phyloP scores from a whole-genome alignment of 371 early-diverging fungal genomes.

The Haplosporangium sp. region DNA sequence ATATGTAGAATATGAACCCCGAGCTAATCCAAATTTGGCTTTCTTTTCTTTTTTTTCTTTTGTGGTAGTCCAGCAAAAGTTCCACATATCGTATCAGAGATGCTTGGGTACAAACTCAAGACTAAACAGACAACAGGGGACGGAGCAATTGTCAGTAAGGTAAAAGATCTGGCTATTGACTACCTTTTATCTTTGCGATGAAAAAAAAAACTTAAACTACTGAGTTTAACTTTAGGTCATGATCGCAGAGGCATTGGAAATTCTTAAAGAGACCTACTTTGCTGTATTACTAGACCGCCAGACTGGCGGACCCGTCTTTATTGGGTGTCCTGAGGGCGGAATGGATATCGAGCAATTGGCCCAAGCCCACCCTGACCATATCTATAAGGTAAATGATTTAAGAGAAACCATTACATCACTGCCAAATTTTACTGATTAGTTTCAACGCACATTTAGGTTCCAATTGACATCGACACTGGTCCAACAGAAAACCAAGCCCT shows the following conservation, averaged over 20 bases:
- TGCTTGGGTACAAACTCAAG: conserved; percentile 76
- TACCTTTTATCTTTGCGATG: no score
- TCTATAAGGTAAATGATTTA: conserved; percentile 61
- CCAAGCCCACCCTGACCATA: conserved; percentile 67
- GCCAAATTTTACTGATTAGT: background rate
- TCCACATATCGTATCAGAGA: conserved; percentile 66
- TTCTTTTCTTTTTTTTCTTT: no score
- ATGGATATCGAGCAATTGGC: conserved; percentile 79
- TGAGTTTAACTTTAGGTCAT: conserved; percentile 56
- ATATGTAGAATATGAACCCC: no score
- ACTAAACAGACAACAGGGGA: conserved; percentile 76
- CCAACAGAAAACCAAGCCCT: conserved; percentile 46
- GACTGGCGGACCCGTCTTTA: conserved; percentile 71
- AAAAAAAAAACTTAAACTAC: no score
- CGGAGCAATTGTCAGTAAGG: conserved; percentile 61
- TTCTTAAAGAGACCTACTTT: conserved; percentile 75
- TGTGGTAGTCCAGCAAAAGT: conserved; percentile 56
- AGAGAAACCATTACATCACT: background rate
- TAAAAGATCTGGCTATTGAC: background rate
- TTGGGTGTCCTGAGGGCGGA: conserved; percentile 76
- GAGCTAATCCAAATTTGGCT: no score
- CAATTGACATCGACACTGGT: conserved; percentile 47
- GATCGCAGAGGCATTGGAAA: conserved; percentile 70
- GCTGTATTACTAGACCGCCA: conserved; percentile 77
- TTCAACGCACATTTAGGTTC: conserved; percentile 11